Evolutionary conservation across 1,284 basidiomycete species (phyloP), one percentile per base, ranked within the genome.

Genomic region (Apiotrichum sp.): DNA sequence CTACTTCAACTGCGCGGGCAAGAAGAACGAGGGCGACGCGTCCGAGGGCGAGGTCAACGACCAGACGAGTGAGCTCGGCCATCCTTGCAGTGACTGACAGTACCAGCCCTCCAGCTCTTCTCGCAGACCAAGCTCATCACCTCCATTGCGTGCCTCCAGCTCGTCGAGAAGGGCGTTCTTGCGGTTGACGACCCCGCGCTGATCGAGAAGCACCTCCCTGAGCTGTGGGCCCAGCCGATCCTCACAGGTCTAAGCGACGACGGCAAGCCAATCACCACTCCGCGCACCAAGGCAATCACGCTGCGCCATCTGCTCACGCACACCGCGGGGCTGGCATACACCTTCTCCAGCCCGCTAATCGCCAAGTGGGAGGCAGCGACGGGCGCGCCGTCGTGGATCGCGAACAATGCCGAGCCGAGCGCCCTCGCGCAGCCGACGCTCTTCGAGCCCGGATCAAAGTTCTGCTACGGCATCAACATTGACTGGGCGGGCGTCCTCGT

Each of bases 401-500:
- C 50, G 53, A 46, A 55, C 56, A 52, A 45, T 10, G 50, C 46
- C 2, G 13, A 34, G 3, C 45, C 61, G 6, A 50, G 51, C 11
- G 44, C 58, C 5, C 47, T 68, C 8, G 47, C 38, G 9, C 50
- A 59, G 22, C 66, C 68, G 0, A 55, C 66, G 5, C 43, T 67
- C 29, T 71, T 62, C 56, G 65, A 72, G 47, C 72, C 72, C 9
- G 70, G 71, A 1, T 59, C 62, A 0, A 46, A 47, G 4, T 74
- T 53, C 51, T 22, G 31, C 32, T 72, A 73, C 61, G 51, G 59
- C n/a, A 55, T 60, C 43, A 66, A 65, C 3, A 69, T 73, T 41
- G 77, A 77, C 52, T 73, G 67, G 68, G 63, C 65, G 38, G 73
- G 68, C 33, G 31, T 62, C 55, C 40, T 71, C 54, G 62, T 77